A percentile compares a stretch with the other conserved stretches of the same genome.
Conservation (phyloP, 2,329 filamentous ascomycete genomes). For the Aplosporella prunicola region DNA sequence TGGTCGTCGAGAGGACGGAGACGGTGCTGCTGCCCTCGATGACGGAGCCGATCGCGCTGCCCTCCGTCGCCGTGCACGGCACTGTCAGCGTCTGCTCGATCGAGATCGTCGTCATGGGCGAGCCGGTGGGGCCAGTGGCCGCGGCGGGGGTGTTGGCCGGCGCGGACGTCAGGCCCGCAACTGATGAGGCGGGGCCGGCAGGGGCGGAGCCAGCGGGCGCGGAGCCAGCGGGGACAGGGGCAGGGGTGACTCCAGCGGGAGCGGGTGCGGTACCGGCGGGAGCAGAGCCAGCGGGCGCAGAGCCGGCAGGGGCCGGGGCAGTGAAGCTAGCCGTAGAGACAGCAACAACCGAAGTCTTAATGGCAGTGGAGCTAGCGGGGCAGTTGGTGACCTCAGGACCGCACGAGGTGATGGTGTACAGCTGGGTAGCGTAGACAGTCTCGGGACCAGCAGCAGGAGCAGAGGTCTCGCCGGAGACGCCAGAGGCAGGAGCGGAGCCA, state of each 20-base stretch:
- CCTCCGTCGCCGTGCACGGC: constrained; percentile 26
- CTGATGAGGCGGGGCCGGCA: background rate
- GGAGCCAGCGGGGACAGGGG: constrained; percentile 2
- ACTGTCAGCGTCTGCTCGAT: constrained; percentile 28
- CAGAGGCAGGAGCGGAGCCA: background rate
- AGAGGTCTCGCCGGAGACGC: background rate
- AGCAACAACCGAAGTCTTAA: no score
- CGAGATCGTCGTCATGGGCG: constrained; percentile 32
- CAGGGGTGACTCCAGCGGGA: constrained; percentile 15
- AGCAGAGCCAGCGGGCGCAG: constrained; percentile 5
- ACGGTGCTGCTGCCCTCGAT: constrained; percentile 22
- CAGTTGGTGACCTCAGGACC: no score
- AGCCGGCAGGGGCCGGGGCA: constrained; percentile 11
- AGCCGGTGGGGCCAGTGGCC: constrained; percentile 2
- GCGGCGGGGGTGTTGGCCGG: background rate
- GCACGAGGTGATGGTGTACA: no score
- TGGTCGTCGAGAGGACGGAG: constrained; percentile 27
- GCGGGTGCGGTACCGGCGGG: constrained; percentile 8
- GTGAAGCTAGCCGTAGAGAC: no score
- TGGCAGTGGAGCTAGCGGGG: constrained; percentile 15
- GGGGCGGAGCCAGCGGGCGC: background rate
- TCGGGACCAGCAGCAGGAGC: constrained; percentile 2
- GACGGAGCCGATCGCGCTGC: constrained; percentile 20
- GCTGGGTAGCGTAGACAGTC: no score
- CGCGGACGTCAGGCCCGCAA: constrained; percentile 2